These are phyloP conservation scores for Fusarium sp. DNA, from an alignment of 2,329 filamentous ascomycete genomes.

Conservation along the genomic window DNA sequence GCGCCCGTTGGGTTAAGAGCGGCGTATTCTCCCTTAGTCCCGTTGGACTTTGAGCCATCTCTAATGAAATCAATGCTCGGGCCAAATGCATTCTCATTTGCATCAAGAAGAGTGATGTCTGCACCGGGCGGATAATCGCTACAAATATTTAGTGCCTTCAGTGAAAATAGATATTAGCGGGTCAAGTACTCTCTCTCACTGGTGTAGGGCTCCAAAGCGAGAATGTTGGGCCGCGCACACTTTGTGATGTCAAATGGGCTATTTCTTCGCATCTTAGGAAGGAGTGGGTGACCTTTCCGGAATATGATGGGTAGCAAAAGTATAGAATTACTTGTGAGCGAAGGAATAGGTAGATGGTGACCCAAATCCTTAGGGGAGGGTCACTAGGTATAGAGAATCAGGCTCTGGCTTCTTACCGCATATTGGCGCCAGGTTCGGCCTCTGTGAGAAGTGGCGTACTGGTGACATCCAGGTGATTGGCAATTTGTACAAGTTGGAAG, in stretches of 20 bases:
- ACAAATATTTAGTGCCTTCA: accelerated
- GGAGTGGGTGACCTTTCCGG: background rate
- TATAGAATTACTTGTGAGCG: background rate
- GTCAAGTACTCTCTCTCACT: background rate
- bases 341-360: background rate
- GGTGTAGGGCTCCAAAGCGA: background rate
- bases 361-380: background rate
- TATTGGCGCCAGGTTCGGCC: background rate
- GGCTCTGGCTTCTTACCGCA: background rate
- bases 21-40: accelerated
- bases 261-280: background rate
- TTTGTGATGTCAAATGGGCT: background rate
- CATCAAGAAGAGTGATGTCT: background rate
- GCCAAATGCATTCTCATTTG: background rate
- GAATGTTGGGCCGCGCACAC: background rate
- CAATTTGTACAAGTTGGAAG: background rate
- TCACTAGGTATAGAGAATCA: background rate
- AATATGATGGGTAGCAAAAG: background rate
- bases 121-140: background rate
- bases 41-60: background rate
- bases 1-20: background rate
- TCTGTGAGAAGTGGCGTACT: background rate
- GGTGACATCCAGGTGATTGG: background rate
- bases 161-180: background rate
- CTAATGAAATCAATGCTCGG: background rate